These are phyloP conservation scores for Cladobotryum protrusum DNA, from an alignment of 2,329 filamentous ascomycete genomes.

Conservation along the genomic window DNA sequence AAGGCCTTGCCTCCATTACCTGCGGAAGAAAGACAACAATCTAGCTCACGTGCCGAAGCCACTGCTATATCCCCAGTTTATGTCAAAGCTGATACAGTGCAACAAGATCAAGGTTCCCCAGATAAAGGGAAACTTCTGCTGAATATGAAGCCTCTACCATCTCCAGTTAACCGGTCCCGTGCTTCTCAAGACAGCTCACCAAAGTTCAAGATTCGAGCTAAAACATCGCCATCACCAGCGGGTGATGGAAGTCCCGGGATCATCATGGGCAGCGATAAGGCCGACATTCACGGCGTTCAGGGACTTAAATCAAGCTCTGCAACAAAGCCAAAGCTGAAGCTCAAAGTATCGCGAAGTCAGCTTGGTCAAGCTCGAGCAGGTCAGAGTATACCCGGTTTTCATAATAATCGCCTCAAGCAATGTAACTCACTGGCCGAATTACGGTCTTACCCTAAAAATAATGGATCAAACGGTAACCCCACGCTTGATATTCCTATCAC, in stretches of 20 bases:
- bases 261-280: background rate
- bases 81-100: background rate
- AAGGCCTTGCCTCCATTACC: constrained; percentile 45
- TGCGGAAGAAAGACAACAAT: constrained; percentile 15
- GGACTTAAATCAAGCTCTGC: constrained; percentile 12
- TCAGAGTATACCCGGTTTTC: constrained; percentile 13
- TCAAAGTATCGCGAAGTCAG: constrained; percentile 27
- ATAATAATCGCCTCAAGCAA: constrained; percentile 24
- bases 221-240: constrained; percentile 15
- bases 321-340: constrained; percentile 25
- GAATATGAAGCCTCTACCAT: background rate
- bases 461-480: background rate
- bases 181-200: constrained; percentile 12
- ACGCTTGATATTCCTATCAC: background rate
- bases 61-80: background rate
- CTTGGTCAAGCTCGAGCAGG: constrained; percentile 16
- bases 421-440: constrained; percentile 28
- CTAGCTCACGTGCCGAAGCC: constrained; percentile 1
- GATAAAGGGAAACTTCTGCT: background rate
- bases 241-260: background rate
- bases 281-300: background rate
- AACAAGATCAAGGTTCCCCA: background rate
- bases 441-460: constrained; percentile 15
- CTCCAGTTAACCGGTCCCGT: background rate
- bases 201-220: constrained; percentile 25